Evolutionary conservation across 768 basidiomycete genomes (phyloP), one percentile per base, ranked within the genome.

Genomic region (Hebeloma cylindrosporum): DNA sequence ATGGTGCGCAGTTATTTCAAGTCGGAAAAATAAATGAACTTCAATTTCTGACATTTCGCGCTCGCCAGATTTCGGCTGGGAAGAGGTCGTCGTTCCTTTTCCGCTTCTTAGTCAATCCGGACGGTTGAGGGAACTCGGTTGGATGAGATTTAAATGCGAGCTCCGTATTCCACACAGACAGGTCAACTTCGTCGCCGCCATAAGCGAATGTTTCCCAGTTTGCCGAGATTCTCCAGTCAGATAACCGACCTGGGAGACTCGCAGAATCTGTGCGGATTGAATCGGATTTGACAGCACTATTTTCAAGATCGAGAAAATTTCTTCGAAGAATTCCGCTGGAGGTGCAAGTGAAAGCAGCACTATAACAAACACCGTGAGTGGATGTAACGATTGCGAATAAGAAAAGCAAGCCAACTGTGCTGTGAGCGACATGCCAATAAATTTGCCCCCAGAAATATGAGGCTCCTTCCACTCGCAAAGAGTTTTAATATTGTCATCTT

Each of bases 151-250:
- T 78, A 71, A 64, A 88, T 59, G 63, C 72, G 53, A 54, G 52
- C 56, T 90, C 84, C 5, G 77, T 74, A 57, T 86, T 70, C 91
- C 91, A 93, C 3, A 92, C 58, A 1, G 89, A 92, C 2, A 88
- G 61, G 45, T 91, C 87, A 13, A 93, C 88, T 63, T 93, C 91
- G 50, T 92, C 82, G 2, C 91, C 91, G 9, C 85, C 91, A 50
- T 91, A 93, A 2, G 82, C 76, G 66, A 93, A 92, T 0, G 74
- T 75, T 26, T 71, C 60, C 2, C 65, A 66, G 46, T 77, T 67
- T 13, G 67, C 58, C 1, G 81, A 78, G 17, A 88, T 56, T 23
- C 73, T 72, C 85, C 88, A 89, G 42, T 78, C 79, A 34, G 65
- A 68, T n/a, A 93, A 70, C 16, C 85, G 80, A 47, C 75, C 80